These are phyloP conservation scores for Adiantum capillusveneris DNA, from an alignment of 75 land plant species.

Conservation along the genomic window DNA sequence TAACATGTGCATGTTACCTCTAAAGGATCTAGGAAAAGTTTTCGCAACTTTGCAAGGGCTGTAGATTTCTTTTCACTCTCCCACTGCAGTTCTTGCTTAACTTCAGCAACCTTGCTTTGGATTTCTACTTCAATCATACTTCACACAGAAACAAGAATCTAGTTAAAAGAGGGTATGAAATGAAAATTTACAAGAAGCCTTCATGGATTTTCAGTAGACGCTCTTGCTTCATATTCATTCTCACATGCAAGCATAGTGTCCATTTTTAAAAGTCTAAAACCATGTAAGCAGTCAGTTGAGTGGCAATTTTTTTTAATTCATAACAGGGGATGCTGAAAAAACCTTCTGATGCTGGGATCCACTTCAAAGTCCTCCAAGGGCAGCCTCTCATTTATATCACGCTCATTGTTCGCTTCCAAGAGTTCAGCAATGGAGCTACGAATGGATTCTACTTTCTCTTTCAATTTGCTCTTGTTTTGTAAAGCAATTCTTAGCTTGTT, in stretches of 20 bases:
- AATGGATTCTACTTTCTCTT: slow-evolving; percentile 14
- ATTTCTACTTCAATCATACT: slow-evolving; percentile 30
- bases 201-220: too few species aligned
- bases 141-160: too few species aligned
- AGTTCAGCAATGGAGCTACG: slow-evolving; percentile 13
- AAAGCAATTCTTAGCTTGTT: slow-evolving; percentile 19
- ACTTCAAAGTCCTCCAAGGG: slow-evolving; percentile 29
- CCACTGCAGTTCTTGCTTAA: slow-evolving; percentile 32
- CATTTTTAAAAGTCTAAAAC: too few species aligned
- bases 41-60: slow-evolving; percentile 23
- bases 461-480: slow-evolving; percentile 21
- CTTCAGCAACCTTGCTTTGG: slow-evolving; percentile 16
- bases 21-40: slow-evolving; percentile 22
- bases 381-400: slow-evolving; percentile 17
- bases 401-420: slow-evolving; percentile 17
- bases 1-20: slow-evolving; percentile 16
- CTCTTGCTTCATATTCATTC: too few species aligned
- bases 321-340: too few species aligned
- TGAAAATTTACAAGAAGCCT: too few species aligned
- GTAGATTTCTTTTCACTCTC: slow-evolving; percentile 30
- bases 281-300: too few species aligned
- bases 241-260: too few species aligned
- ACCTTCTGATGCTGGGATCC: slow-evolving; percentile 30
- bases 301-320: too few species aligned
- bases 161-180: too few species aligned